Evolutionary conservation across 306 rosid genomes (phyloP).

Genomic region (Calophaca sinica): DNA sequence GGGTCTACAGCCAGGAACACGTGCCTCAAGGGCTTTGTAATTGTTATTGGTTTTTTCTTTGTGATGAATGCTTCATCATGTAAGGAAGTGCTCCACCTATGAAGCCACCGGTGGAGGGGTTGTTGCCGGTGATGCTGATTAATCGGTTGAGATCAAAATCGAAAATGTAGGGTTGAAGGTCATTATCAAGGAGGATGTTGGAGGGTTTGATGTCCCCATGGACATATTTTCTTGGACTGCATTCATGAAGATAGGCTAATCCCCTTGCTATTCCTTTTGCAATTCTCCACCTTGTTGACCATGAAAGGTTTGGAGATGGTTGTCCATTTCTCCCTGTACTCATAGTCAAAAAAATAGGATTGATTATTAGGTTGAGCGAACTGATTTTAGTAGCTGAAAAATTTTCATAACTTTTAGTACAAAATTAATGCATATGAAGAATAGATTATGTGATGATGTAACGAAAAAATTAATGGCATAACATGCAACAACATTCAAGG

Average conservation of each 20-base stretch:
- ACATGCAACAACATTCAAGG: too few relatives aligned
- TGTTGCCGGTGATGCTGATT: slow-evolving; percentile 86
- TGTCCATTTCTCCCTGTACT: slow-evolving; percentile 79
- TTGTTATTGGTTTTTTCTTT: slow-evolving; percentile 62
- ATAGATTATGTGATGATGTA: neutral
- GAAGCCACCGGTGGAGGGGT: slow-evolving; percentile 89
- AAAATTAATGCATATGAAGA: neutral
- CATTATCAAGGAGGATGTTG: slow-evolving; percentile 86
- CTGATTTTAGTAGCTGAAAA: neutral
- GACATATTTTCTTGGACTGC: slow-evolving; percentile 93
- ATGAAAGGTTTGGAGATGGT: slow-evolving; percentile 70
- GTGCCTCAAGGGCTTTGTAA: slow-evolving; percentile 89
- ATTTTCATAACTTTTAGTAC: neutral
- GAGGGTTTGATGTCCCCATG: slow-evolving; percentile 96
- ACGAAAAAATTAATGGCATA: too few relatives aligned
- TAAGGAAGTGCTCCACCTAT: slow-evolving; percentile 95
- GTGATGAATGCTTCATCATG: slow-evolving; percentile 63
- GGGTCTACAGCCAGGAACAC: slow-evolving; percentile 66
- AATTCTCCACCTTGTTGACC: slow-evolving; percentile 81
- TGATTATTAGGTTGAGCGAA: neutral
- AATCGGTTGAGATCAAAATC: slow-evolving; percentile 86
- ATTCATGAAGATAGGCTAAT: slow-evolving; percentile 90
- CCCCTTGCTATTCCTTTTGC: slow-evolving; percentile 89
- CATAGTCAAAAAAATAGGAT: slow-evolving; percentile 11
- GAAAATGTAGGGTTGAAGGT: slow-evolving; percentile 72